Evolutionary conservation across 2,329 filamentous ascomycete species (phyloP).

Genomic region (Bipolaris bicolor): DNA sequence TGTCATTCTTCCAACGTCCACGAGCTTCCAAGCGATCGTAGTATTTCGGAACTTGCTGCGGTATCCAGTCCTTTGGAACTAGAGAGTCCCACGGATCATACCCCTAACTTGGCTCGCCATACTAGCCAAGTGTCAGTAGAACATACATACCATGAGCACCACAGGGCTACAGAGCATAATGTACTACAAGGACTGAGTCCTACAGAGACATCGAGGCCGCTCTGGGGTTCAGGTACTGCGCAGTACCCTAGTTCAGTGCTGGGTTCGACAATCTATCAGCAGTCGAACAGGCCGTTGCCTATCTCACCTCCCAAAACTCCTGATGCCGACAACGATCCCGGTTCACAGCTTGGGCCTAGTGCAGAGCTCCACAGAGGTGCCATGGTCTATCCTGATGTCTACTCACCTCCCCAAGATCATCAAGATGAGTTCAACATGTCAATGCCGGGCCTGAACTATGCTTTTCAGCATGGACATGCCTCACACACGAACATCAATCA

Average conservation of each 20-base stretch:
- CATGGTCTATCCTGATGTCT: background rate
- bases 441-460: too few relatives aligned
- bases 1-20: background rate
- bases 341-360: background rate
- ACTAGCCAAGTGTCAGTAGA: background rate
- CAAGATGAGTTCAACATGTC: background rate
- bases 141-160: background rate
- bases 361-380: background rate
- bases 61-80: background rate
- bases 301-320: constrained; percentile 10
- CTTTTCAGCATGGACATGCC: background rate
- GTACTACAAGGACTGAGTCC: background rate
- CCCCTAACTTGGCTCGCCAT: background rate
- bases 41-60: constrained; percentile 2
- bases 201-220: background rate
- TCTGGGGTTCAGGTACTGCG: background rate
- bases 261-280: background rate
- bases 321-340: background rate
- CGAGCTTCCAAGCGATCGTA: background rate
- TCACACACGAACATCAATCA: too few relatives aligned
- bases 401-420: background rate
- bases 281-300: constrained; percentile 6
- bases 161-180: background rate
- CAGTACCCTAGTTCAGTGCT: background rate
- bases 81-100: background rate